Evolutionary conservation across 2,329 filamentous ascomycete species (phyloP).

Genomic region (Sporothrix curviconia): DNA sequence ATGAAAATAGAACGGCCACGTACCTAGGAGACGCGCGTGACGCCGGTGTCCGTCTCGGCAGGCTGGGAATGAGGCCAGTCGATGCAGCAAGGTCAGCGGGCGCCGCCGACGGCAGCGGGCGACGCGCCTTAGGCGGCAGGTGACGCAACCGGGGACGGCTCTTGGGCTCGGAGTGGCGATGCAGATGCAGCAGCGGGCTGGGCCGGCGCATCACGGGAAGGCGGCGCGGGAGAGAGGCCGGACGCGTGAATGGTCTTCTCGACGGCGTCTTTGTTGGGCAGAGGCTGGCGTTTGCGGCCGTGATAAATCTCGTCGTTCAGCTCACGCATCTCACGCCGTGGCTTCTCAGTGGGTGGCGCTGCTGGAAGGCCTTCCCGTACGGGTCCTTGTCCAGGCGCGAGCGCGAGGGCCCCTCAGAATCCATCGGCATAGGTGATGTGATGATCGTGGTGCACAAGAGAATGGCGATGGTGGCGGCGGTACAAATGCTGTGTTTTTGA

Average conservation of each 20-base stretch:
- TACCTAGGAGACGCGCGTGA: neutral
- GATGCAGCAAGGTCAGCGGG: neutral
- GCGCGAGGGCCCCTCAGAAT: neutral
- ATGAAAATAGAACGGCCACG: neutral
- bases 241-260: conserved; percentile 5
- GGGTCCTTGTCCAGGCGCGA: no score
- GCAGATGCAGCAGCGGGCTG: neutral
- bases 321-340: no score
- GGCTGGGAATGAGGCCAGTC: neutral
- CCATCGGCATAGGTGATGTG: neutral
- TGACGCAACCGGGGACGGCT: neutral
- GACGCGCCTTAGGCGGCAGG: neutral
- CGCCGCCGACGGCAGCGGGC: conserved; percentile 2
- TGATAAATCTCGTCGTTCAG: no score
- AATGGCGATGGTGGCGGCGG: neutral
- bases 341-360: no score
- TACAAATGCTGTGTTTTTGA: neutral
- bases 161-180: neutral
- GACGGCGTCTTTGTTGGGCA: neutral
- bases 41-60: neutral
- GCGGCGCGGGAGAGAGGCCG: neutral
- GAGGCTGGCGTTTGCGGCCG: no score
- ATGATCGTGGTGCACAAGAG: neutral
- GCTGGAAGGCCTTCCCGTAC: no score
- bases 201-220: neutral